Conservation (phyloP, 306 rosid species). For the Cucumis sativus region Cucumber_9930_V3 NC_026658.2:4038001-4038500, state of each 20-base stretch:
- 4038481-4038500: slow-evolving; percentile 3
- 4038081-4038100: no score
- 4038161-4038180: not conserved
- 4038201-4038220: not conserved
- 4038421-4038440: not conserved
- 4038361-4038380: slow-evolving; percentile 5
- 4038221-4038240: not conserved
- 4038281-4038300: not conserved
- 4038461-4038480: not conserved
- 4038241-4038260: not conserved
- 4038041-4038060: not conserved
- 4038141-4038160: not conserved
- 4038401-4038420: not conserved
- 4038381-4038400: not conserved
- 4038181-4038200: not conserved
- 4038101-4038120: no score
- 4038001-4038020: not conserved
- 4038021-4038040: not conserved
- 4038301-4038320: not conserved
- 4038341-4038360: not conserved
- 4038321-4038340: not conserved
- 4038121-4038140: no score
- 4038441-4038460: not conserved
- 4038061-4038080: not conserved
- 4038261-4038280: not conserved